Percentiles rank a stretch among this genome's conserved stretches.
Evolutionary conservation across 2,329 filamentous ascomycete genomes (phyloP).

Genomic region (Seiridium cupressi): DNA sequence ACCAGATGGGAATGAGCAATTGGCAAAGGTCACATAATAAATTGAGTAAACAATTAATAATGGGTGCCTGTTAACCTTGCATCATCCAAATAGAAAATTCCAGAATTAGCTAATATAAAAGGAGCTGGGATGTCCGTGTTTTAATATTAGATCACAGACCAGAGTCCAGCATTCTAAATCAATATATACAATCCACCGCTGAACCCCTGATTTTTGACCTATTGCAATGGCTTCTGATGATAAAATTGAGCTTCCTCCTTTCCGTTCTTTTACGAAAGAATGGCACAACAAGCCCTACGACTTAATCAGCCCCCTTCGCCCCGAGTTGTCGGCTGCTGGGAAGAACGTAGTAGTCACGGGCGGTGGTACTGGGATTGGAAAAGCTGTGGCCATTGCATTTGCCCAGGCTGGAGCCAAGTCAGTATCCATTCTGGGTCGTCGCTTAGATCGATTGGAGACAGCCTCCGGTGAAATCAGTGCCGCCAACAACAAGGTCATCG

Average conservation of each 20-base stretch:
- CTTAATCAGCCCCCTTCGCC: constrained; percentile 35
- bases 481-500: constrained; percentile 25
- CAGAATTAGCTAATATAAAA: too few relatives aligned
- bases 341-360: constrained; percentile 42
- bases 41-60: too few relatives aligned
- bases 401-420: constrained; percentile 40
- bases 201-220: too few relatives aligned
- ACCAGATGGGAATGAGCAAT: too few relatives aligned
- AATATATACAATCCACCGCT: too few relatives aligned
- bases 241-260: neutral
- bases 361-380: constrained; percentile 42
- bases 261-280: constrained; percentile 32
- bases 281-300: constrained; percentile 33
- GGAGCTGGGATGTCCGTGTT: too few relatives aligned
- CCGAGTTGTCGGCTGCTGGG: constrained; percentile 35
- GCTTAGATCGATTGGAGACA: constrained; percentile 31
- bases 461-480: constrained; percentile 29
- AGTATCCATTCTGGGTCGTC: constrained; percentile 42
- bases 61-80: too few relatives aligned
- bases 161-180: too few relatives aligned
- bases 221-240: too few relatives aligned
- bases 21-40: too few relatives aligned
- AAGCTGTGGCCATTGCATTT: constrained; percentile 37
- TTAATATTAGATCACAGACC: too few relatives aligned
- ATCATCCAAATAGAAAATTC: too few relatives aligned